Base-by-base conservation (phyloP, 345 rosid species). In the Kandelia obovata region DNA sequence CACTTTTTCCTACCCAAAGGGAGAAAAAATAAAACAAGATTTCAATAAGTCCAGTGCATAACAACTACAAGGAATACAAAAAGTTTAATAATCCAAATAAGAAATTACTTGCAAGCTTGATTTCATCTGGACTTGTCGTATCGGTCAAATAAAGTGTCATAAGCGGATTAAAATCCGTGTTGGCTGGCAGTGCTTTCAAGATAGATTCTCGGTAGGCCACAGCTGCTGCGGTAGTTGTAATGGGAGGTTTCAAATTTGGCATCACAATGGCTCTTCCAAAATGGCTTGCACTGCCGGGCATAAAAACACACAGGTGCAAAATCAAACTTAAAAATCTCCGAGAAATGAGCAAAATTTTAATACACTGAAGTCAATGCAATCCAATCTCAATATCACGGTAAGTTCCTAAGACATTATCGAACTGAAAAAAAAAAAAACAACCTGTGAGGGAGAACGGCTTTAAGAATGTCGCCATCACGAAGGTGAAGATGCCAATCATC, bases 81-180 rank as follows among this genome's bases (percentile, higher is more conserved):
- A 10, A 15, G 28, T n/a, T 63, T 51, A 37, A 52, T 47, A 20
- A 58, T 47, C n/a, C 20, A 9, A 32, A 68, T 7, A 31, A 73
- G 28, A 60, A 77, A 88, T 64, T 80, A 92, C 99, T 80, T 28
- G 99, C 99, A 51, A 86, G 89, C 83, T 88, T 90, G 78, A 95
- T 95, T 86, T 92, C 99, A 60, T 86, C 68, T 5, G 92, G 91
- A 56, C 82, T 88, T 13, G 93, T 92, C n/a, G 73, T 82, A 75
- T 95, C 99, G 0, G 96, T 95, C 86, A 95, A 83, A 74, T 95
- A 95, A 49, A 95, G 93, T 10, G 97, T 92, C 97, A 90, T 95
- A 26, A 95, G 88, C 1, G 99, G 99, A 79, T 76, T 83, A 75
- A 95, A 95, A 82, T 76, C 76, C 59, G 83, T 79, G 57, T 73